Conservation (phyloP, 208 protist species). For the Leishmania tropica region DNA sequence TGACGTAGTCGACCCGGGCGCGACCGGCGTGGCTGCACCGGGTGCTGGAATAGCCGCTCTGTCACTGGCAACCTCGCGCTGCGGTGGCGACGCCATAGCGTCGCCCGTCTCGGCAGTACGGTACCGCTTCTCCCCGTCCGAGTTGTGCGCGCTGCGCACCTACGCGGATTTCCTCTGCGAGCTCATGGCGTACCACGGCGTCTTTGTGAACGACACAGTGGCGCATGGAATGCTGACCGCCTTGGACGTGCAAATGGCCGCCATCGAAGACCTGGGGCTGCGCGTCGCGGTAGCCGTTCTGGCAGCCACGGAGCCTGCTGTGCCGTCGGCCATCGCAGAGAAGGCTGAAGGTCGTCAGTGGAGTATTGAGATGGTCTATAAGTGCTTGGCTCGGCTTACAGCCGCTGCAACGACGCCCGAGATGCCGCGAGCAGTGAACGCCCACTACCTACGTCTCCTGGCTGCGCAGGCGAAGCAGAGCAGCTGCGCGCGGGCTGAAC, state of each 20-base stretch:
- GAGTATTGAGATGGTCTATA: background rate
- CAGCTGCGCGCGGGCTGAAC: background rate
- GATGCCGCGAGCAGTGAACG: slow-evolving; percentile 8
- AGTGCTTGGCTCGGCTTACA: slow-evolving; percentile 8
- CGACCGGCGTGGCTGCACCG: background rate
- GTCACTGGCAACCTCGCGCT: slow-evolving; percentile 2
- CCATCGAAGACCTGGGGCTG: slow-evolving; percentile 29
- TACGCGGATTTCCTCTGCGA: slow-evolving; percentile 65
- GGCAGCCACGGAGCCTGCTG: background rate
- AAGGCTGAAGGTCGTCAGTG: background rate
- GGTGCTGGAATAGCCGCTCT: background rate
- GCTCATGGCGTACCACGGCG: slow-evolving; percentile 76
- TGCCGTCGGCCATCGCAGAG: background rate
- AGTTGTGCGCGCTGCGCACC: slow-evolving; percentile 49
- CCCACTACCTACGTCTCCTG: slow-evolving; percentile 9
- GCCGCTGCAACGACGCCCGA: background rate
- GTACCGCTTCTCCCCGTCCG: slow-evolving; percentile 16
- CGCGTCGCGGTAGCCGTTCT: slow-evolving; percentile 8
- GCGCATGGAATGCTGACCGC: slow-evolving; percentile 44
- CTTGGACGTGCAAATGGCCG: slow-evolving; percentile 42
- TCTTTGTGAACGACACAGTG: slow-evolving; percentile 49
- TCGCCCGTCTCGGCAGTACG: background rate
- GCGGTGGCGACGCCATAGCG: background rate
- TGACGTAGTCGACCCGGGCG: slow-evolving; percentile 6
- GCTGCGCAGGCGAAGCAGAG: background rate